phyloP scores from a whole-genome alignment of 2,329 filamentous ascomycete species.

The Rutstroemia sp. region DNA sequence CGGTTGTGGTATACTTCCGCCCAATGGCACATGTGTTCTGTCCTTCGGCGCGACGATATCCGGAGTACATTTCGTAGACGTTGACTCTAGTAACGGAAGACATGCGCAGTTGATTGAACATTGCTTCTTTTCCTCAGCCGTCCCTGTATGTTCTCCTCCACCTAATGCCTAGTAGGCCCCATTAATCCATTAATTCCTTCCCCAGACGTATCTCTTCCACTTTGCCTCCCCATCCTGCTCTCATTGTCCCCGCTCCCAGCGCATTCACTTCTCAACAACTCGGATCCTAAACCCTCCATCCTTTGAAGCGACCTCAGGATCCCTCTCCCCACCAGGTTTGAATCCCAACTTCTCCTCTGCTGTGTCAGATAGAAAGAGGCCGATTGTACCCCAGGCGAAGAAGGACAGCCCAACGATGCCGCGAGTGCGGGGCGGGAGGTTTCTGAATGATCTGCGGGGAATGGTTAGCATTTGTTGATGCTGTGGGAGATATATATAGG shows the following conservation, averaged over 20 bases:
- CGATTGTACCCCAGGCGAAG: slow-evolving; percentile 67
- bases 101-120: too few relatives aligned
- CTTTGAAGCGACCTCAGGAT: slow-evolving; percentile 44
- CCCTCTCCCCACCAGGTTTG: slow-evolving; percentile 55
- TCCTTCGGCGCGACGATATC: too few relatives aligned
- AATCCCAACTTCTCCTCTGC: slow-evolving; percentile 68
- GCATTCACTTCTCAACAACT: slow-evolving; percentile 51
- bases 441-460: slow-evolving; percentile 47
- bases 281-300: slow-evolving; percentile 60
- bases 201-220: neutral
- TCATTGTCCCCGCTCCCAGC: slow-evolving; percentile 36
- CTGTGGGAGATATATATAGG: neutral
- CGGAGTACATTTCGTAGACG: too few relatives aligned
- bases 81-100: too few relatives aligned
- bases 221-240: neutral
- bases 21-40: too few relatives aligned
- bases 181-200: too few relatives aligned
- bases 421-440: slow-evolving; percentile 63
- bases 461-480: neutral
- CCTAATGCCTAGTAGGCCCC: too few relatives aligned
- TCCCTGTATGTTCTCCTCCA: too few relatives aligned
- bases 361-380: slow-evolving; percentile 65
- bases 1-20: too few relatives aligned
- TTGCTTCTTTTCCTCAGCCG: too few relatives aligned
- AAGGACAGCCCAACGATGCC: slow-evolving; percentile 65